A percentile compares a stretch with the other conserved stretches of the same genome.
These are phyloP conservation scores for Suillus weaverae DNA, from an alignment of 768 basidiomycete genomes.

Conservation along the genomic window DNA sequence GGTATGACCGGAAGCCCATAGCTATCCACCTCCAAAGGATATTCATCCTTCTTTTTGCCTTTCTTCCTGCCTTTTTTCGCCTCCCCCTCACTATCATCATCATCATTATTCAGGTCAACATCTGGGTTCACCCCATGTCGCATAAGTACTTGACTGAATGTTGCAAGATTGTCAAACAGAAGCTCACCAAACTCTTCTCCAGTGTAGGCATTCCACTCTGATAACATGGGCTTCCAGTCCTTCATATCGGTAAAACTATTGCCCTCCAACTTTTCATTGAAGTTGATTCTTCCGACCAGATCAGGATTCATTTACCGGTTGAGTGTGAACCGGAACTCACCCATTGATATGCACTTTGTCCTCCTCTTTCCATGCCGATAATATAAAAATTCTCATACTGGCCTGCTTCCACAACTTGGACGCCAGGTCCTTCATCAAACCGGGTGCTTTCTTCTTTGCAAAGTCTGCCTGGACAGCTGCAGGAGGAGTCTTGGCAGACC, in stretches of 20 bases:
- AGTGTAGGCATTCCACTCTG: slow-evolving; percentile 1
- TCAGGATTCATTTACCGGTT: background rate
- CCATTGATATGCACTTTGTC: background rate
- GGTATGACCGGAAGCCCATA: background rate
- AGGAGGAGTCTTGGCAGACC: slow-evolving; percentile 3
- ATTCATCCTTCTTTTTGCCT: background rate
- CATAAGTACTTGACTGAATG: background rate
- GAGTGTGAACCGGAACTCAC: background rate
- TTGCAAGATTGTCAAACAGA: background rate
- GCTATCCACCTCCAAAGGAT: background rate
- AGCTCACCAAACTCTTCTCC: background rate
- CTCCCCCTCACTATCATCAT: background rate
- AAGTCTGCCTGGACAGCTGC: background rate
- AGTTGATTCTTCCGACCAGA: background rate
- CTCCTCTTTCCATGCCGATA: background rate
- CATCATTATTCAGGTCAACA: background rate
- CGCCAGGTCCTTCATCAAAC: background rate
- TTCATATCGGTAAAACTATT: background rate
- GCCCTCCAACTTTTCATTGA: slow-evolving; percentile 1
- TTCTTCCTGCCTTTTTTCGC: background rate
- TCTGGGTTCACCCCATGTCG: background rate
- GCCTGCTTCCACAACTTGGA: slow-evolving; percentile 4
- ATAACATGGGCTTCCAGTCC: slow-evolving; percentile 1
- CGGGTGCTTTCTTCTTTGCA: slow-evolving; percentile 1
- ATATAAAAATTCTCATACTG: slow-evolving; percentile 1